Evolutionary conservation across 805 yeast species (phyloP).

Genomic region (Metschnikowia amazonensis): DNA sequence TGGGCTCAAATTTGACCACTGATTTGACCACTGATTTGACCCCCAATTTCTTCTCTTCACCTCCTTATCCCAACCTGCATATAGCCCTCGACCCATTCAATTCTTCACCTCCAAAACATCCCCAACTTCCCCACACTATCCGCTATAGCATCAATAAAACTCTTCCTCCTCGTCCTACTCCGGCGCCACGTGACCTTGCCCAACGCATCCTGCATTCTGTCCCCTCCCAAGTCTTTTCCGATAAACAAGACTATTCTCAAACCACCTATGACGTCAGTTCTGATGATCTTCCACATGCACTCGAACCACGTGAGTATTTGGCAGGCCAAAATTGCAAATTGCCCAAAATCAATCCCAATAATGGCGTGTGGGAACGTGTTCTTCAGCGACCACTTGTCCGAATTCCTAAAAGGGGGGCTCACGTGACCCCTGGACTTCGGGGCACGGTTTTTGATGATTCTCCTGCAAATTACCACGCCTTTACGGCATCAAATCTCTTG

Average conservation of each 20-base stretch:
- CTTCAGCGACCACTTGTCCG: not conserved
- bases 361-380: not conserved
- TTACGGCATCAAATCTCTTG: constrained; percentile 28
- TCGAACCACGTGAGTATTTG: not conserved
- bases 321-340: not conserved
- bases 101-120: not conserved
- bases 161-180: not conserved
- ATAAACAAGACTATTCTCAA: not conserved
- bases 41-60: not conserved
- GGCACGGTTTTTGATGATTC: not conserved
- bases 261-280: not conserved
- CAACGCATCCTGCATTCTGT: not conserved
- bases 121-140: not conserved
- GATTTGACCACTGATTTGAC: no score
- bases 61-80: not conserved
- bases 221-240: not conserved
- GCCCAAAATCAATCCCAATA: not conserved
- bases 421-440: not conserved
- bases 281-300: not conserved
- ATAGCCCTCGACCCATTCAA: not conserved
- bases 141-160: not conserved
- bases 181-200: not conserved
- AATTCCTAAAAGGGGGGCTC: not conserved
- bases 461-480: constrained; percentile 8
- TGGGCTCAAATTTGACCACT: no score